Evolutionary conservation across 2,329 filamentous ascomycete species (phyloP), one percentile per base, ranked within the genome.

Genomic region (Cladosporium halotolerans): DNA sequence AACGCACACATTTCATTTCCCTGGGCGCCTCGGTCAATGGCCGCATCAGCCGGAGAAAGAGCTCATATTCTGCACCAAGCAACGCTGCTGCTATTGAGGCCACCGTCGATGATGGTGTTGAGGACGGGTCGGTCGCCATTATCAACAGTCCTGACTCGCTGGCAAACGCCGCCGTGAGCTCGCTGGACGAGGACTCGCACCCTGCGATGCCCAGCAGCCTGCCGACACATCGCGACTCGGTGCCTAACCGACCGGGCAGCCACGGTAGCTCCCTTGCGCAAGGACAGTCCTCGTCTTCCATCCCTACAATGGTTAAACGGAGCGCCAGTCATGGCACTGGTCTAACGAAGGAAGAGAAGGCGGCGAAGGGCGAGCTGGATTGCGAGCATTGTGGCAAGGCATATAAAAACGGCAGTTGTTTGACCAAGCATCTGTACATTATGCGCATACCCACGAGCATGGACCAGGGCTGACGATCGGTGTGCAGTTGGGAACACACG

Each of bases 401-500:
- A 76, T 99, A 99, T 83, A 99, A 99, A 84, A 93, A 99, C 81
- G 95, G 91, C 84, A 97, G 93, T 79, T 99, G 93, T 84, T 84
- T 99, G 79, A 95, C 89, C 72, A 99, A 97, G 83, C 93, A 99
- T 85, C 86, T 96, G 93, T 97, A 85, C 83, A 92, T 96, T 23
- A 14, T 38, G 31, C 32, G 19, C 42, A 14, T 50, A 23, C 18
- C 14, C 14, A 10, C 41, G 36, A 31, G 23, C 36, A 32, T 14
- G 39, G 13, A 18, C 16, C 40, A 23, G 39, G 40, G 34, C 45
- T 45, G 43, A 46, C 47, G n/a, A 39, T 48, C 47, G 52, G 41
- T 42, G 39, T 51, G 68, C 36, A 99, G 92, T 80, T 99, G 93
- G 93, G 93, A 99, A 77, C 93, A 99, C 74, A 95, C 95, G 71